phyloP scores from a whole-genome alignment of 2,329 filamentous ascomycete species.

The Leptographium flavum region DNA sequence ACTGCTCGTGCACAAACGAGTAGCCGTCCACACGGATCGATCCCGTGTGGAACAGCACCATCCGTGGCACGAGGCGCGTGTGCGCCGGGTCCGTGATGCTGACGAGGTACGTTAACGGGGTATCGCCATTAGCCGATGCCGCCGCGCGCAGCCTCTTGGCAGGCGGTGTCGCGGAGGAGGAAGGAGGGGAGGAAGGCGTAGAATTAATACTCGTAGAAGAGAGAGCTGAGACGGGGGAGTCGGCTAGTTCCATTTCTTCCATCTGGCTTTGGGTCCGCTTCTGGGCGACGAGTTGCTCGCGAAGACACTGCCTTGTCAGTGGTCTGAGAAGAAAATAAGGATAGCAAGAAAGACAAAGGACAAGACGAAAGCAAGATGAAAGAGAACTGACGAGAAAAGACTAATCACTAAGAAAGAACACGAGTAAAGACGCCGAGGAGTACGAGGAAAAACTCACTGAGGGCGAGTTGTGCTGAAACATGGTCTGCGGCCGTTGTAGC shows the following conservation, averaged over 20 bases:
- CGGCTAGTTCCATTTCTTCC: not conserved
- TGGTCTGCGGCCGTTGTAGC: no score
- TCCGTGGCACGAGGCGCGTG: conserved; percentile 2
- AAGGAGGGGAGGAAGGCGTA: no score
- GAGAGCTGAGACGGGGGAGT: not conserved
- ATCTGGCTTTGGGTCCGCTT: not conserved
- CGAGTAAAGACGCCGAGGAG: no score
- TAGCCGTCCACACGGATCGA: conserved; percentile 2
- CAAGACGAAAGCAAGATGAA: not conserved
- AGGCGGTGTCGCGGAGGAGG: not conserved
- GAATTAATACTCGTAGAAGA: not conserved
- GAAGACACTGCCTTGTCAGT: not conserved
- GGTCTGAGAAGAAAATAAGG: not conserved
- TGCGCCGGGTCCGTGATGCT: conserved; percentile 1
- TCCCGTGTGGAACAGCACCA: conserved; percentile 3
- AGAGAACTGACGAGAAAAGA: not conserved
- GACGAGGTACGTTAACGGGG: conserved; percentile 5
- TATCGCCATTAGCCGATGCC: not conserved
- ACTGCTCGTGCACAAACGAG: not conserved
- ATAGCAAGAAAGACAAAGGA: not conserved
- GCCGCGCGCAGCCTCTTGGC: not conserved
- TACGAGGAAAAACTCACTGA: not conserved
- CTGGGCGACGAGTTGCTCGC: not conserved
- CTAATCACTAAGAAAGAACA: not conserved
- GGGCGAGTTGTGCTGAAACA: not conserved